Evolutionary conservation across 73 alveolate species (phyloP).

Genomic region (Paramecium bursaria): DNA sequence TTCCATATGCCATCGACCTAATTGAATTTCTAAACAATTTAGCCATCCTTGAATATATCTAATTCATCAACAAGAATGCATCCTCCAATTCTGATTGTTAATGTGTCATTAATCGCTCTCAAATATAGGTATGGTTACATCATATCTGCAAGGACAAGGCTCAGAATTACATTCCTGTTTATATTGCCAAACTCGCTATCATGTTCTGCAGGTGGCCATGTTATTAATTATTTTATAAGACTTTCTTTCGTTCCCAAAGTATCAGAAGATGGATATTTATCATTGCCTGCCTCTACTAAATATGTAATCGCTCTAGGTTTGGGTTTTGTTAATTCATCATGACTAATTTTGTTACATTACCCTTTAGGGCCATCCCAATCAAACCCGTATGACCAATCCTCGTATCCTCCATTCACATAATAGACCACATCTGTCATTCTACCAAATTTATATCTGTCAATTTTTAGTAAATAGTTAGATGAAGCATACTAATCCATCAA

Average conservation of each 20-base stretch:
- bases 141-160: conserved; percentile 74
- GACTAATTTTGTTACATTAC: conserved; percentile 26
- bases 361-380: conserved; percentile 73
- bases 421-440: conserved; percentile 79
- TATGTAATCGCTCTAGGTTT: conserved; percentile 77
- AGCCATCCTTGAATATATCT: conserved; percentile 29
- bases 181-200: conserved; percentile 61
- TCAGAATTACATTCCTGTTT: conserved; percentile 77
- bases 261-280: conserved; percentile 63
- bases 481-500: conserved; percentile 72
- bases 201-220: conserved; percentile 38
- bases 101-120: conserved; percentile 45
- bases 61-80: not conserved
- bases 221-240: conserved; percentile 47
- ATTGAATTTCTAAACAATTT: conserved; percentile 44
- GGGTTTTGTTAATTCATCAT: conserved; percentile 66
- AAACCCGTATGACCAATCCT: conserved; percentile 82
- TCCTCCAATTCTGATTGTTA: conserved; percentile 28
- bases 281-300: conserved; percentile 75
- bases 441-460: conserved; percentile 66
- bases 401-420: conserved; percentile 78
- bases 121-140: conserved; percentile 69
- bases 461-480: conserved; percentile 36
- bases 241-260: conserved; percentile 68
- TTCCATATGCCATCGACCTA: conserved; percentile 51